Evolutionary conservation across 345 rosid genomes (phyloP), one percentile per base, ranked within the genome.

Genomic region (Camelina hispida): DNA sequence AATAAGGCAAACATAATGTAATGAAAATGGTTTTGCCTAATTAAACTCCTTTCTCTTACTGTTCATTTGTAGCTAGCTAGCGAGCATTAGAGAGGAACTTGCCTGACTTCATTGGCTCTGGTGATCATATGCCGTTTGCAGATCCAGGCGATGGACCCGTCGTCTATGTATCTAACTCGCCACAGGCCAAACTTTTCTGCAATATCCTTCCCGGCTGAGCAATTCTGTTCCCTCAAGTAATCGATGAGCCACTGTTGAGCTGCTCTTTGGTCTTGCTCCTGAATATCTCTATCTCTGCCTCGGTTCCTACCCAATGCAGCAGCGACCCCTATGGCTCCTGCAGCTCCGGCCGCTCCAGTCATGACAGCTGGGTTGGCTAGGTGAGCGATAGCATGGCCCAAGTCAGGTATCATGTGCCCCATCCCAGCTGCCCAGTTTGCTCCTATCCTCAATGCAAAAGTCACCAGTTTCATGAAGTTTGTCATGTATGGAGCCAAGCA

Each of bases 331-430:
- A 66, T 16, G 20, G 78, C 81, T 52, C 94, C 96, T 25, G 82
- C 83, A 38, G 95, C 93, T 14, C 98, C 95, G 1, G 91, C 96
- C 30, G 96, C 96, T 6, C 96, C 98, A 68, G 74, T 65, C 83
- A 85, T 77, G 22, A 82, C 71, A 40, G 97, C 81, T 61, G 96
- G 86, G 52, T 85, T 88, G 13, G 88, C 81, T 17, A 91, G 77
- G 79, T 85, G 93, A 44, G 95, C 88, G 16, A 88, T 87, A 79
- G 87, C 93, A 59, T 88, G 83, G 85, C 98, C 85, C 76, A 91
- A 86, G 79, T 94, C 96, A 17, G 98, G 97, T 85, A 94, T 94
- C 89, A 94, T 69, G 71, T 85, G 85, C 77, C 98, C 97, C 97
- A 91, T 87, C 57, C 97, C 97, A 37, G 85, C 87, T 28, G 93